Evolutionary conservation across 2,329 filamentous ascomycete genomes (phyloP), one percentile per base, ranked within the genome.

Genomic region (Pseudopyrenochaeta lycopersici): DNA sequence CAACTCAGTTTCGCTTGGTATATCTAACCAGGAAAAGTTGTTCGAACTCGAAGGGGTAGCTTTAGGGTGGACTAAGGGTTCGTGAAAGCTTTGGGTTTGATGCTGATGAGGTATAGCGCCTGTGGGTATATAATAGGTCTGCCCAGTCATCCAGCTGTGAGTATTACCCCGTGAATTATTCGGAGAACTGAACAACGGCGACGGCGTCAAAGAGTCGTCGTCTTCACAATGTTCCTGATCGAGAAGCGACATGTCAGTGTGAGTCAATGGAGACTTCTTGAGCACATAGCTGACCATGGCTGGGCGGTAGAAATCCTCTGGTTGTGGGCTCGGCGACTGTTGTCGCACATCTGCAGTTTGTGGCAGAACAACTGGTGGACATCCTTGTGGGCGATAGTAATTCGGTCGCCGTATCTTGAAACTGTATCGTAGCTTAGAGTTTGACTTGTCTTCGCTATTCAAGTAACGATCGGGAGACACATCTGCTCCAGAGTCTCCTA

Each of bases 221-320:
- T n/a, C 23, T 2, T 6, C 33, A 15, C 17, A 17, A 7, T 3
- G 17, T 3, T 36, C n/a, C 7, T 17, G 1, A 3, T 17, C 21
- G 12, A 31, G 46, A 27, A 35, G 29, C 23, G 36, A n/a, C 6
- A 18, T 11, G 10, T 21, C 46, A 6, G 31, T 29, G 6, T 18
- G 20, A 27, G 14, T 21, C 11, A 6, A 12, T 40, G 38, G 18
- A 27, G 7, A 18, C n/a, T 4, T n/a, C 5, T n/a, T 15, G 9
- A 3, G 4, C 23, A 5, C 9, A 9, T 5, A 4, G 23, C 23
- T 9, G n/a, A 17, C 14, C 31, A 33, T 23, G 3, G 12, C n/a
- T 5, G 46, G 20, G 4, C 33, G 40, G 21, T 54, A 49, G 20
- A 44, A 54, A 1, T 54, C 32, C 12, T 49, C 46, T 21, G 40